These are phyloP conservation scores for Mycena rosella DNA, from an alignment of 768 basidiomycete species.

Conservation along the genomic window DNA sequence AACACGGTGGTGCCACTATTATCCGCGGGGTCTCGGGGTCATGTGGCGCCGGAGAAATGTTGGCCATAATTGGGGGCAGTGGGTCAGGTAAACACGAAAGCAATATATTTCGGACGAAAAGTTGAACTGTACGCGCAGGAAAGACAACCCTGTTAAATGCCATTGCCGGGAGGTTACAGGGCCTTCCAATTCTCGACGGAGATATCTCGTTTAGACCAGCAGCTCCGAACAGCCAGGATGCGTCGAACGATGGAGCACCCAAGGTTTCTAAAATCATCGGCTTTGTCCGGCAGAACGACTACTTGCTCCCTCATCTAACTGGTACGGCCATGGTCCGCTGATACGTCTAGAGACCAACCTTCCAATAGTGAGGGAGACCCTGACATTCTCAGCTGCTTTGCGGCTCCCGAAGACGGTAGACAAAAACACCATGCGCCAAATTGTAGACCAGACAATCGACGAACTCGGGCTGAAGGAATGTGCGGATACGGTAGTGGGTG, in stretches of 20 bases:
- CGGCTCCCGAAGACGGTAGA: slow-evolving; percentile 51
- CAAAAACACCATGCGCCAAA: slow-evolving; percentile 41
- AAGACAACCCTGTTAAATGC: slow-evolving; percentile 34
- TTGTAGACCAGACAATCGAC: slow-evolving; percentile 57
- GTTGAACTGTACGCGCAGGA: not conserved
- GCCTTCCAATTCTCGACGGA: slow-evolving; percentile 33
- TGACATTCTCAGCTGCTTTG: slow-evolving; percentile 52
- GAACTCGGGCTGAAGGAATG: slow-evolving; percentile 59
- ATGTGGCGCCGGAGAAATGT: slow-evolving; percentile 35
- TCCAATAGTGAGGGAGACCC: slow-evolving; percentile 50
- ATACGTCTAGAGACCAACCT: not conserved
- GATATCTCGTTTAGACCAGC: slow-evolving; percentile 31
- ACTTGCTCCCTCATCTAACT: slow-evolving; percentile 51
- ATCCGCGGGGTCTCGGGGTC: slow-evolving; percentile 27
- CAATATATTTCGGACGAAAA: not conserved
- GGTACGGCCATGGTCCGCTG: not conserved
- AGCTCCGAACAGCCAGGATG: not conserved
- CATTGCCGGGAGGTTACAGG: slow-evolving; percentile 30
- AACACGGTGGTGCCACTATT: slow-evolving; percentile 20
- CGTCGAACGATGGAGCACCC: slow-evolving; percentile 15
- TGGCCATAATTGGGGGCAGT: slow-evolving; percentile 37
- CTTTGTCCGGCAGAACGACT: slow-evolving; percentile 57
- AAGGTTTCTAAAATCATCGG: slow-evolving; percentile 46
- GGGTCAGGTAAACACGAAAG: slow-evolving; percentile 25
- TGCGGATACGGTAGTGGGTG: slow-evolving; percentile 59